Conservation (phyloP, 768 basidiomycete genomes). For the Lentinula sp. region DNA sequence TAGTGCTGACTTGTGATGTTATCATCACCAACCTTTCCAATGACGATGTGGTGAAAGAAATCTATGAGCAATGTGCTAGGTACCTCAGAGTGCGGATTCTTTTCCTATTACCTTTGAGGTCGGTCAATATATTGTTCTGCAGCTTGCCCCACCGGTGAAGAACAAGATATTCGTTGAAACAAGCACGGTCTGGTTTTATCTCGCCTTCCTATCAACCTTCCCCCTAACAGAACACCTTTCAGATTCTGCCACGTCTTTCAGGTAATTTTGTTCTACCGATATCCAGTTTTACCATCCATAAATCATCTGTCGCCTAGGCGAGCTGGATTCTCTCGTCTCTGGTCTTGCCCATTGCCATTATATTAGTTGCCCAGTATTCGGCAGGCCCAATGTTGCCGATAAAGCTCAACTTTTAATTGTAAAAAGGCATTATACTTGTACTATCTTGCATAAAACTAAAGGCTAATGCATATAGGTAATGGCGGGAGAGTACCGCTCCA, state of each 20-base stretch:
- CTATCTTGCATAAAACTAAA: neutral
- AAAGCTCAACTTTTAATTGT: slow-evolving; percentile 58
- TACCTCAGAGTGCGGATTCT: slow-evolving; percentile 45
- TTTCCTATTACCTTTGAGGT: neutral
- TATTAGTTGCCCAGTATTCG: slow-evolving; percentile 76
- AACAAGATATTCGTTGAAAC: slow-evolving; percentile 82
- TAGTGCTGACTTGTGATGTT: slow-evolving; percentile 65
- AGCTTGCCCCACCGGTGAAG: slow-evolving; percentile 37
- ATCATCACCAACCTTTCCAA: slow-evolving; percentile 69
- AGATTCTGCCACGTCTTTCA: slow-evolving; percentile 53
- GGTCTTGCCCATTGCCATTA: slow-evolving; percentile 52
- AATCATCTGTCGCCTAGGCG: slow-evolving; percentile 29
- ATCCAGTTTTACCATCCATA: neutral
- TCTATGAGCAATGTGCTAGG: slow-evolving; percentile 56
- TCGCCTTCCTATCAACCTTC: neutral
- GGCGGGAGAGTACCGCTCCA: slow-evolving; percentile 76
- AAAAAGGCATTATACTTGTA: neutral
- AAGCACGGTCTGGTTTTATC: slow-evolving; percentile 55
- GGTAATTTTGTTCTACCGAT: slow-evolving; percentile 21
- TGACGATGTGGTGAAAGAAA: slow-evolving; percentile 61
- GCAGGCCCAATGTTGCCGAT: slow-evolving; percentile 61
- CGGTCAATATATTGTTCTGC: slow-evolving; percentile 9
- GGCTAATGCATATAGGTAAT: slow-evolving; percentile 31
- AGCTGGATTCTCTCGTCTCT: slow-evolving; percentile 66
- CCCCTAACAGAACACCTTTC: slow-evolving; percentile 9